phyloP scores from a whole-genome alignment of 495 filamentous ascomycete genomes.

The Xanthoparmelia taractica region DNA sequence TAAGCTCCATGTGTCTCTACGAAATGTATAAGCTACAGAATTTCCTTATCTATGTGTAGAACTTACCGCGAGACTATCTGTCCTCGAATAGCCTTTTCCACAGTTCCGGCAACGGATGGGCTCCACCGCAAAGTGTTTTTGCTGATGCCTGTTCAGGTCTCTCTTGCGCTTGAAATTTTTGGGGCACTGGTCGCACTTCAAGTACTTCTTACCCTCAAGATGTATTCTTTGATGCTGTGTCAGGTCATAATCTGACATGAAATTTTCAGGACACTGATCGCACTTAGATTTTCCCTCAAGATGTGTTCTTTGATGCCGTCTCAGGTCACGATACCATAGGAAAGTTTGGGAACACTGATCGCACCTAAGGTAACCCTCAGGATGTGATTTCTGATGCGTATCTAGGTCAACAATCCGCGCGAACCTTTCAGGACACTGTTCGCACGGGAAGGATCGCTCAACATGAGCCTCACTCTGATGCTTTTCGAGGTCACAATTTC shows the following conservation, averaged over 20 bases:
- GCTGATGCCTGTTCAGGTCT: slow-evolving; percentile 89
- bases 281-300: no score
- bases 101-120: slow-evolving; percentile 86
- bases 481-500: slow-evolving; percentile 91
- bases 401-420: slow-evolving; percentile 95
- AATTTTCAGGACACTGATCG: no score
- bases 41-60: neutral
- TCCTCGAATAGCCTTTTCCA: slow-evolving; percentile 91
- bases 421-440: no score
- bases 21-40: slow-evolving; percentile 28
- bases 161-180: slow-evolving; percentile 81
- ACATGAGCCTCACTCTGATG: no score
- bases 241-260: slow-evolving; percentile 86
- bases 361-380: no score
- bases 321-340: no score
- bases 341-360: no score
- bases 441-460: no score
- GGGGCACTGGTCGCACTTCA: no score
- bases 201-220: no score
- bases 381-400: slow-evolving; percentile 83
- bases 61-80: slow-evolving; percentile 90
- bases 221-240: no score
- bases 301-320: no score
- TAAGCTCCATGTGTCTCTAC: slow-evolving; percentile 86
- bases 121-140: slow-evolving; percentile 90